Conservation (phyloP, 2,329 filamentous ascomycete species). For the Cercospora janseana region DNA sequence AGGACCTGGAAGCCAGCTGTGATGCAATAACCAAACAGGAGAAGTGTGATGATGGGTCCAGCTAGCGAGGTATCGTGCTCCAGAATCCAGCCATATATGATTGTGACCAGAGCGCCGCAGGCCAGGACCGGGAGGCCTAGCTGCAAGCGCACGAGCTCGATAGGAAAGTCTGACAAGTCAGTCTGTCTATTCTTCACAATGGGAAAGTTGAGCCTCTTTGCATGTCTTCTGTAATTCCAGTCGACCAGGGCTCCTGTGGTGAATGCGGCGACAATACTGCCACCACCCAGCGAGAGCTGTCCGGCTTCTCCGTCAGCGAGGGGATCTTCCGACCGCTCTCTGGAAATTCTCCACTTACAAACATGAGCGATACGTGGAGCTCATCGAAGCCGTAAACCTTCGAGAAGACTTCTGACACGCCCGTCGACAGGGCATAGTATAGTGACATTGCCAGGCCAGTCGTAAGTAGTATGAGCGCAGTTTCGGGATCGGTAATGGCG, state of each 20-base stretch:
- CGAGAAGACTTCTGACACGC: conserved; percentile 40
- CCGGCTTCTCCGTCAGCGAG: not conserved
- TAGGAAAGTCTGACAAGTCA: conserved; percentile 44
- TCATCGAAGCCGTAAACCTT: conserved; percentile 42
- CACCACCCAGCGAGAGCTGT: conserved; percentile 43
- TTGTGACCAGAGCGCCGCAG: conserved; percentile 34
- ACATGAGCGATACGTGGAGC: conserved; percentile 43
- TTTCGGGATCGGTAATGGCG: conserved; percentile 37
- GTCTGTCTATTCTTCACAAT: conserved; percentile 38
- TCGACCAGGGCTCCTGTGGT: conserved; percentile 45
- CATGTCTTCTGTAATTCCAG: conserved; percentile 44
- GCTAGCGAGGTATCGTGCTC: conserved; percentile 34
- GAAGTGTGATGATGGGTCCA: conserved; percentile 31
- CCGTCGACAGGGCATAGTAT: conserved; percentile 45
- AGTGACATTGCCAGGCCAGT: conserved; percentile 43
- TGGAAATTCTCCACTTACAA: not conserved
- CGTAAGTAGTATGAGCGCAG: conserved; percentile 39
- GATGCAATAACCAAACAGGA: conserved; percentile 38
- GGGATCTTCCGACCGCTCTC: not conserved
- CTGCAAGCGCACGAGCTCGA: conserved; percentile 46
- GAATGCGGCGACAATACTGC: conserved; percentile 42
- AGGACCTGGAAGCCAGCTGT: conserved; percentile 46
- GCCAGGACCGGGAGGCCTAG: conserved; percentile 42
- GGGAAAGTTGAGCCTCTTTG: conserved; percentile 35
- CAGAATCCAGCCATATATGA: conserved; percentile 46